A percentile compares a stretch with the other conserved stretches of the same genome.
These are phyloP conservation scores for Limtongozyma cylindracea DNA, from an alignment of 805 yeast genomes.

Conservation along the genomic window DNA sequence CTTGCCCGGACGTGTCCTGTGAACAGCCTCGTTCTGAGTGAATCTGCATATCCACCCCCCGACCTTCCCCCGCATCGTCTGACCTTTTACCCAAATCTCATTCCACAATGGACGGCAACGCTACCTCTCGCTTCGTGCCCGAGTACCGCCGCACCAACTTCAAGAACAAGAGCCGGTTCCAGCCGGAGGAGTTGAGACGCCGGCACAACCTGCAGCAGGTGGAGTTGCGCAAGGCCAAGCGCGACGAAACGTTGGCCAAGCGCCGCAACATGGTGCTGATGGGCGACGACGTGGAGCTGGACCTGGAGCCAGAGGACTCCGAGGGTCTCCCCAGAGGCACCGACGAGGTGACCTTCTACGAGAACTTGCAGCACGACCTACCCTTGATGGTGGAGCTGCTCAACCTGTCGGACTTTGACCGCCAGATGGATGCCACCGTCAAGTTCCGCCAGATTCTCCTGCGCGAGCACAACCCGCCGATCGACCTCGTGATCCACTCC, in stretches of 20 bases:
- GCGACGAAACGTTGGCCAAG: conserved; percentile 86
- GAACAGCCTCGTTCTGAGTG: too few relatives aligned
- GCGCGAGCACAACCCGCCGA: conserved; percentile 90
- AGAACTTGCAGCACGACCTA: conserved; percentile 27
- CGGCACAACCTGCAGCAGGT: conserved; percentile 95
- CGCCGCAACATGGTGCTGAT: conserved; percentile 60
- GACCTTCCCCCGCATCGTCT: not conserved
- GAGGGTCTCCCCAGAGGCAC: conserved; percentile 14
- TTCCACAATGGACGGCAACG: not conserved
- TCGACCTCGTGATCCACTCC: conserved; percentile 72
- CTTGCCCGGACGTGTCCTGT: too few relatives aligned
- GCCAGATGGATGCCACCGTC: conserved; percentile 71
- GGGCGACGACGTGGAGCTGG: conserved; percentile 9
- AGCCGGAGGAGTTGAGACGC: conserved; percentile 90
- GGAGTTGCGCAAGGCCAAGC: conserved; percentile 83
- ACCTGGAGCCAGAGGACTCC: conserved; percentile 15
- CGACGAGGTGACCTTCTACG: conserved; percentile 15
- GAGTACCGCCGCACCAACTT: conserved; percentile 93
- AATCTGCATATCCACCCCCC: too few relatives aligned
- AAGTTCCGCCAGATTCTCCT: conserved; percentile 84
- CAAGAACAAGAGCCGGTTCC: conserved; percentile 84
- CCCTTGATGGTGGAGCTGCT: conserved; percentile 73
- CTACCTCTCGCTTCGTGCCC: conserved; percentile 43
- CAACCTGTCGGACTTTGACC: conserved; percentile 47
- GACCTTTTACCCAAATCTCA: not conserved